Conservation (phyloP, 1,284 basidiomycete species). For the Sanghuangporus sanghuang region DNA sequence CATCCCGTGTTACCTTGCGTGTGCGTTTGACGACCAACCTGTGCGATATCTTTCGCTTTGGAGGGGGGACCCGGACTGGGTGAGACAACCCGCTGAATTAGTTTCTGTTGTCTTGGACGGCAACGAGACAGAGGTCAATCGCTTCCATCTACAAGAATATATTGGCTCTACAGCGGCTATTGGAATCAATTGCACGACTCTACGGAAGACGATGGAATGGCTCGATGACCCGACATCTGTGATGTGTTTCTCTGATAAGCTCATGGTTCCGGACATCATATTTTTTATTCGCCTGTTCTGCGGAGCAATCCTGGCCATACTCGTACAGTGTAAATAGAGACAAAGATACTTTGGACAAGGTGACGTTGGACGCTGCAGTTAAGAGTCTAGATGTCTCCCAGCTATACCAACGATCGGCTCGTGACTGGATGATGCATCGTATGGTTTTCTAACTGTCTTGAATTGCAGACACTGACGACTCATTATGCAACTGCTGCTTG, state of each 20-base stretch:
- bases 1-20: neutral
- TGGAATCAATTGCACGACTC: neutral
- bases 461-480: neutral
- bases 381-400: neutral
- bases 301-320: neutral
- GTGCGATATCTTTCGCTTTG: neutral
- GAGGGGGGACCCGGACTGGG: neutral
- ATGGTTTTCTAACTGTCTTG: neutral
- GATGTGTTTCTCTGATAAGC: neutral
- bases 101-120: neutral
- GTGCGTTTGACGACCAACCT: neutral
- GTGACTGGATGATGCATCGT: neutral
- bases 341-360: neutral
- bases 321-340: neutral
- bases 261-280: neutral
- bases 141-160: neutral
- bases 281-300: neutral
- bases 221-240: neutral
- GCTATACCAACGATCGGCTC: neutral
- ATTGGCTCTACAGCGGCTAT: neutral
- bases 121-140: neutral
- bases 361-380: neutral
- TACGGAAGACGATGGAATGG: neutral
- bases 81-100: neutral
- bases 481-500: neutral